Percentiles rank a stretch among this genome's conserved stretches.
These are phyloP conservation scores for Mrakiaceae sp. DNA, from an alignment of 1,284 basidiomycete species.

Conservation along the genomic window DNA sequence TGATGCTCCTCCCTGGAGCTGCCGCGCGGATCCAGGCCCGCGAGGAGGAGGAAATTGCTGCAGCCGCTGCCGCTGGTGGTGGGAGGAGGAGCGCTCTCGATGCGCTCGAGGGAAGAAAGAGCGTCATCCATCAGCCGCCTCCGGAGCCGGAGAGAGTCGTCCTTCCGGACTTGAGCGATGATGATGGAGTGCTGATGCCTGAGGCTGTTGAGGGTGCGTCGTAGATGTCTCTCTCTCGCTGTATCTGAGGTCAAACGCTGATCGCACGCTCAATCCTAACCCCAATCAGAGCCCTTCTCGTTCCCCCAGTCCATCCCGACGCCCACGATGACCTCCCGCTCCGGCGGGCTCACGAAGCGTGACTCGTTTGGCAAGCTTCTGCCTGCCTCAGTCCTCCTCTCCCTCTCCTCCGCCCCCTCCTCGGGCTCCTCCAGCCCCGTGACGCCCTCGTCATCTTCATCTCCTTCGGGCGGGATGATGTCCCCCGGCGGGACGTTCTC, in stretches of 20 bases:
- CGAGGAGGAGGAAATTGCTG: conserved; percentile 1
- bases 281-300: neutral
- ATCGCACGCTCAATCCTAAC: neutral
- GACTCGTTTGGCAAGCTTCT: conserved; percentile 15
- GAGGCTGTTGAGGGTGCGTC: no score
- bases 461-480: no score
- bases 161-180: conserved; percentile 13
- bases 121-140: neutral
- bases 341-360: conserved; percentile 11
- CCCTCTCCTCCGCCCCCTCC: conserved; percentile 4
- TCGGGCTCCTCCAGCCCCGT: neutral
- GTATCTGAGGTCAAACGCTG: no score
- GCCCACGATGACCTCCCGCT: neutral
- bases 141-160: conserved; percentile 3
- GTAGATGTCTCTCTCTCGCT: no score
- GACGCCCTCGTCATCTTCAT: no score
- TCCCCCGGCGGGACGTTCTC: no score
- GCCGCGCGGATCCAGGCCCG: conserved; percentile 6
- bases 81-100: conserved; percentile 10
- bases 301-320: neutral
- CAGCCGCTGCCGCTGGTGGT: neutral
- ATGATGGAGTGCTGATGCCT: neutral
- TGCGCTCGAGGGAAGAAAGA: conserved; percentile 7
- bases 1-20: conserved; percentile 13
- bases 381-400: conserved; percentile 5